These are phyloP conservation scores for Calycina marina DNA, from an alignment of 2,329 filamentous ascomycete species.

Conservation along the genomic window DNA sequence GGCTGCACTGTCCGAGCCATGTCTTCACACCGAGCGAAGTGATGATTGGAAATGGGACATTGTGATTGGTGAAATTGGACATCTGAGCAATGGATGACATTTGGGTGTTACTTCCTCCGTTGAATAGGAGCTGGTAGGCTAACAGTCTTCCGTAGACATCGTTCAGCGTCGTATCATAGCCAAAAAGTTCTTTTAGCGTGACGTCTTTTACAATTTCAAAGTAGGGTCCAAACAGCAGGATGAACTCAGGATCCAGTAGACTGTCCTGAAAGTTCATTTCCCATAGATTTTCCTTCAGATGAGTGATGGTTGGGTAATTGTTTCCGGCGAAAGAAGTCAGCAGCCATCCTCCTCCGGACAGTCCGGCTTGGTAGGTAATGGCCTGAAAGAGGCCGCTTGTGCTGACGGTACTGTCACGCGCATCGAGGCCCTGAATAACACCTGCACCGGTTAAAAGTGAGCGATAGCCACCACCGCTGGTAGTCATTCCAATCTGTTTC, in stretches of 20 bases:
- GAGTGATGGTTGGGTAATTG: constrained; percentile 30
- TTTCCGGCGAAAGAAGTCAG: constrained; percentile 30
- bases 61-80: constrained; percentile 27
- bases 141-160: constrained; percentile 16
- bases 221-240: constrained; percentile 19
- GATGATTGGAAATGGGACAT: constrained; percentile 31
- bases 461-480: constrained; percentile 21
- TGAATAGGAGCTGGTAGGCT: constrained; percentile 11
- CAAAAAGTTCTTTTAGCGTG: constrained; percentile 17
- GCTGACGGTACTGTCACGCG: constrained; percentile 25
- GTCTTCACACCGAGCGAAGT: constrained; percentile 26
- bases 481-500: constrained; percentile 24
- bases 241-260: constrained; percentile 24
- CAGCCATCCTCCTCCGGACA: constrained; percentile 33
- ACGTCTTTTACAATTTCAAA: constrained; percentile 11
- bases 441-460: constrained; percentile 20
- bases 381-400: constrained; percentile 30
- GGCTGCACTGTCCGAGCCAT: constrained; percentile 24
- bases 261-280: constrained; percentile 24
- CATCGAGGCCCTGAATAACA: constrained; percentile 23
- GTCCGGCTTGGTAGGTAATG: constrained; percentile 30
- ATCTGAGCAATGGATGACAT: constrained; percentile 16
- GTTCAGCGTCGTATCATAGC: constrained; percentile 14
- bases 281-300: constrained; percentile 27
- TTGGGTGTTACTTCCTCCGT: constrained; percentile 9